Evolutionary conservation across 805 yeast species (phyloP).

Genomic region (Starmerella apicola): DNA sequence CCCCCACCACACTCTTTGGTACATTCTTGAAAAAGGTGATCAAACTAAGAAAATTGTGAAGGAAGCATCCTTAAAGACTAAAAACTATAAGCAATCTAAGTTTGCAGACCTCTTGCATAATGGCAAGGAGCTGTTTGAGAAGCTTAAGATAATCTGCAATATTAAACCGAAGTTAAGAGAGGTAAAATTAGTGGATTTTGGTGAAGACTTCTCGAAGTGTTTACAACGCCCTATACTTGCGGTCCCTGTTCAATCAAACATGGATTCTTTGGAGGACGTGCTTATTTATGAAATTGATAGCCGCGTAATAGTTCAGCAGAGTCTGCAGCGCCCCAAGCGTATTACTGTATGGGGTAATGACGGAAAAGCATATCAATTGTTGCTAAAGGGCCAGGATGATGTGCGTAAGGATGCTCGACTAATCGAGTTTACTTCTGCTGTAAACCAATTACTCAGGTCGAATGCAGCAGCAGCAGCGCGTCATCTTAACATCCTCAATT

Average conservation of each 20-base stretch:
- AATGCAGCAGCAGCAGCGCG: conserved; percentile 66
- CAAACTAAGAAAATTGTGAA: conserved; percentile 1
- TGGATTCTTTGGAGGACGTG: conserved; percentile 16
- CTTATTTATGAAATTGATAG: conserved; percentile 52
- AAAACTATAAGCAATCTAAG: not conserved
- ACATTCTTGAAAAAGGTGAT: conserved; percentile 40
- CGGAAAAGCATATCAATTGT: conserved; percentile 56
- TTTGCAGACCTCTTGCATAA: conserved; percentile 1
- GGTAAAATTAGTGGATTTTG: conserved; percentile 7
- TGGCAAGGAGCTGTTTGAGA: conserved; percentile 2
- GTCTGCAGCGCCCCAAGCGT: conserved; percentile 79
- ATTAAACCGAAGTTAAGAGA: conserved; percentile 2
- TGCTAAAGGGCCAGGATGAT: conserved; percentile 83
- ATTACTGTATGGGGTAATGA: conserved; percentile 66
- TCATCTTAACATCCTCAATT: conserved; percentile 57
- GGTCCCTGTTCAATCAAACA: conserved; percentile 20
- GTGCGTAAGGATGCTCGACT: conserved; percentile 89
- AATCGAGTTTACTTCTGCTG: conserved; percentile 79
- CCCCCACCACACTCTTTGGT: conserved; percentile 82
- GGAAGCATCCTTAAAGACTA: conserved; percentile 5
- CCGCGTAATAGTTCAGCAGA: conserved; percentile 55
- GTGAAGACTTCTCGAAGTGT: conserved; percentile 9
- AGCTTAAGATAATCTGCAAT: conserved; percentile 7
- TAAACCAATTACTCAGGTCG: conserved; percentile 56
- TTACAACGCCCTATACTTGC: conserved; percentile 14